A percentile compares a stretch with the other conserved stretches of the same genome.
phyloP scores from a whole-genome alignment of 371 early-diverging fungal species.

The Fennellomyces sp. region DNA sequence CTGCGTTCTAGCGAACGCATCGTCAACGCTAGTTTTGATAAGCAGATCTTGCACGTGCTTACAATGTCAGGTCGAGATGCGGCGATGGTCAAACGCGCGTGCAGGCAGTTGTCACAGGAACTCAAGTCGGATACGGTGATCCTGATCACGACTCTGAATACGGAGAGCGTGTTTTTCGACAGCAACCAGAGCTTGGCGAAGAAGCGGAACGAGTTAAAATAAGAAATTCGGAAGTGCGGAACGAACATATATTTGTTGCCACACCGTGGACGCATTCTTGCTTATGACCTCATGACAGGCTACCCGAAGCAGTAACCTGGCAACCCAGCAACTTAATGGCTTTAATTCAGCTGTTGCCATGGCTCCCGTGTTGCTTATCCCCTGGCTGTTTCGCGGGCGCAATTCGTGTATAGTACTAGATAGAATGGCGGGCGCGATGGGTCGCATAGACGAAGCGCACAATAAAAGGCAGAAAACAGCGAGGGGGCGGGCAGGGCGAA shows the following conservation, averaged over 20 bases:
- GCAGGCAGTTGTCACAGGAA: neutral
- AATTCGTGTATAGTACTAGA: no score
- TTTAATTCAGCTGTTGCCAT: no score
- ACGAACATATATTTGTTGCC: neutral
- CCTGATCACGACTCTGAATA: constrained; percentile 26
- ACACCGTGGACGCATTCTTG: neutral
- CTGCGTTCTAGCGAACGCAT: constrained; percentile 37
- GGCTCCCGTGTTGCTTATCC: no score
- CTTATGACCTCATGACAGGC: neutral
- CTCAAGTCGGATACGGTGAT: constrained; percentile 18
- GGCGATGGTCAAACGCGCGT: constrained; percentile 11
- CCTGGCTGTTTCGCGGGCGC: no score
- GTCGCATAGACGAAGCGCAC: no score
- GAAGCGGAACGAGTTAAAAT: neutral
- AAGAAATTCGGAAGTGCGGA: neutral
- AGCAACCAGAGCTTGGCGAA: neutral
- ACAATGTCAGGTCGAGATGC: constrained; percentile 43
- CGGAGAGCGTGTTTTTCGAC: constrained; percentile 3
- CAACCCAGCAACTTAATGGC: neutral
- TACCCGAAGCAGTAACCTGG: neutral
- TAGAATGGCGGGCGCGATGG: no score
- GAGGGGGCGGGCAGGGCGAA: no score
- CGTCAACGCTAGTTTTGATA: constrained; percentile 38
- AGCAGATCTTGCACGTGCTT: constrained; percentile 60
- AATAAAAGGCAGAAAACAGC: no score